Percentiles rank a stretch among this genome's conserved stretches.
These are phyloP conservation scores for Xerocomellus chrysenteron DNA, from an alignment of 768 basidiomycete genomes.

Conservation along the genomic window DNA sequence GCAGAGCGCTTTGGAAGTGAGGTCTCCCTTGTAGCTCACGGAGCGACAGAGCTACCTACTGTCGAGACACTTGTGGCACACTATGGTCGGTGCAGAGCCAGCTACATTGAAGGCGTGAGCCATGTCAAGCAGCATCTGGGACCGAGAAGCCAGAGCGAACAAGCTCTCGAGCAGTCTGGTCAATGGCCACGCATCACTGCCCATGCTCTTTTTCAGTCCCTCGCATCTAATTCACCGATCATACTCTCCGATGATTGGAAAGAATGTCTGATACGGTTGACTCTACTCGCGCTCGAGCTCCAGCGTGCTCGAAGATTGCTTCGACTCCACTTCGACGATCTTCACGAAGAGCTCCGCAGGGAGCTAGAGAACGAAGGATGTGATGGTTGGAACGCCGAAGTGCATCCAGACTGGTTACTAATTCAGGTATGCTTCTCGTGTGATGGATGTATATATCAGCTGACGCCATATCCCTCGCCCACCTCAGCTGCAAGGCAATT, in stretches of 20 bases:
- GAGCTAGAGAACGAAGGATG: slow-evolving; percentile 29
- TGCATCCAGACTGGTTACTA: slow-evolving; percentile 43
- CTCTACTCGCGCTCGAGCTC: slow-evolving; percentile 29
- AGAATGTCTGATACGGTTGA: slow-evolving; percentile 28
- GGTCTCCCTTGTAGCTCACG: neutral
- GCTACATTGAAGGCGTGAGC: neutral
- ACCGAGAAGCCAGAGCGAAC: slow-evolving; percentile 19
- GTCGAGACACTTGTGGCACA: slow-evolving; percentile 2
- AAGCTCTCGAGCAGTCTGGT: slow-evolving; percentile 18
- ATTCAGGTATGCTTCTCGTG: slow-evolving; percentile 36
- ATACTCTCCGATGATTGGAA: slow-evolving; percentile 30
- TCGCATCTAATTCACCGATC: slow-evolving; percentile 26
- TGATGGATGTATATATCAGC: neutral
- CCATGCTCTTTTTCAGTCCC: slow-evolving; percentile 28
- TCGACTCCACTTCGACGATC: slow-evolving; percentile 18
- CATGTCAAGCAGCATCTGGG: slow-evolving; percentile 6
- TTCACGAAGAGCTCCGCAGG: slow-evolving; percentile 31
- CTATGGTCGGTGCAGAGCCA: slow-evolving; percentile 7
- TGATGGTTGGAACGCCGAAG: slow-evolving; percentile 12
- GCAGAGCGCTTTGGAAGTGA: slow-evolving; percentile 10
- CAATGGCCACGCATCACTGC: slow-evolving; percentile 41
- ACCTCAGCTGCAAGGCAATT: slow-evolving; percentile 44
- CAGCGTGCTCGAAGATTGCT: slow-evolving; percentile 41
- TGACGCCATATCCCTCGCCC: neutral
- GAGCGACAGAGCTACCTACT: neutral